Base-by-base conservation (phyloP, 129 eudicot species). In the Flaveria linearis region DNA sequence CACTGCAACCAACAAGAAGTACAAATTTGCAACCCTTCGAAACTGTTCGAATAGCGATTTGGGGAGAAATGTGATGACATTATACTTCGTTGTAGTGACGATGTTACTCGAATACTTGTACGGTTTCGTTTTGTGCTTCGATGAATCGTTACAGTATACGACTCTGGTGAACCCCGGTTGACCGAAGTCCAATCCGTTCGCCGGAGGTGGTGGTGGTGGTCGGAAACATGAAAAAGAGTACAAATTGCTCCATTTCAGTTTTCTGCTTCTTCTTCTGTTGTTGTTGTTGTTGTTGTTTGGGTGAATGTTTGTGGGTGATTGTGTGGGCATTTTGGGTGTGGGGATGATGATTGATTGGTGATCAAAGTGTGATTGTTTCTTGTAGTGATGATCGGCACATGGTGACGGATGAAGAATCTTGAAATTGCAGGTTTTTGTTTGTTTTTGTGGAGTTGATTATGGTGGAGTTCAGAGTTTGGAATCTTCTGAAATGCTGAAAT, bases 41-140 rank as follows among this genome's bases (percentile, higher is more conserved):
- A 86, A 86, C 83, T 86, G 89, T 51, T 86, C 89, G 5, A 86
- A 86, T 1, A 86, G 77, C 2, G 89, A 84, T 30, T 86, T 86
- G 0, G 89, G 89, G 43, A 86, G 81, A 73, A 86, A 86, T 10
- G 83, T 83, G 2, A 77, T 72, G 17, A 86, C 83, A 47, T 86
- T 86, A 25, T 86, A 86, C 80, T 86, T 86, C 0, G 89, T 86
- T n/a, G 89, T 83, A 7, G 83, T 80, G 9, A 86, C 81, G 3
- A 69, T 77, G 30, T 86, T 86, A 9, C 41, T 56, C 8, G 81
- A 86, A 36, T 86, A 86, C 69, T 83, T 86, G 2, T 86, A 73
- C 17, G 89, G 87, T 73, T 83, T 86, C 9, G 58, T 39, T 63
- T 5, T 80, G 52, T 86, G 89, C 15, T 68, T 77, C 4, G 9